Base-by-base conservation (phyloP, 495 filamentous ascomycete genomes). In the Terfezia boudieri region DNA sequence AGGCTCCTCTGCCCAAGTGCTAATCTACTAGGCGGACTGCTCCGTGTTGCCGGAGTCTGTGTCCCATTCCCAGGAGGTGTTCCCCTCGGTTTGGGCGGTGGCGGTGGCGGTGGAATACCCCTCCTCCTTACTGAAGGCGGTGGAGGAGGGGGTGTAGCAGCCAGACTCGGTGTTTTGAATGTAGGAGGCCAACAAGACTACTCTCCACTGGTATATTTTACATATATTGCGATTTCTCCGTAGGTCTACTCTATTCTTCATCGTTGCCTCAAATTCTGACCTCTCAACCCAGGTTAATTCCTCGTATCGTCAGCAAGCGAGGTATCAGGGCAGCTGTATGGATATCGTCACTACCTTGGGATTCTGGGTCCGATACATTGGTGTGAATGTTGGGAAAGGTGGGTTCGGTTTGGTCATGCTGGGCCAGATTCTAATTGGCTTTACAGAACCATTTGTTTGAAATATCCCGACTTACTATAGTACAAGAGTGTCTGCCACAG, bases 101-200 rank as follows among this genome's bases (percentile, higher is more conserved):
- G 26, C 26, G 26, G 26, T 7, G 26, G 26, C 26, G 26, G 26
- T 32, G 26, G 26, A 32, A 32, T 7, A 2, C 26, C 26, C 26
- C 26, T 90, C 65, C 51, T 59, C 51, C 58, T 68, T 38, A 82
- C 84, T 7, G 74, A 74, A 20, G 79, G 87, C 60, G 26, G 26
- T 32, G 26, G 26, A 1, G 26, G 26, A 5, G 26, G 26, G 26
- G 20, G 20, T 20, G 20, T 20, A 20, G 26, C 7, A 5, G 26
- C 1, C 26, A 1, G 26, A 82, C 78, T 26, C 20, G 20, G 20
- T 20, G n/a, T n/a, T n/a, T n/a, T n/a, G n/a, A n/a, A n/a, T n/a
- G n/a, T n/a, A n/a, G n/a, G n/a, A n/a, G n/a, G n/a, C 77, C 78
- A 12, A 80, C 96, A 67, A 95, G 95, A 66, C 96, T 90, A 90